Evolutionary conservation across 176 grass and related monocot species (phyloP), one percentile per base, ranked within the genome.

Genomic region (Tuctoria greenei): DNA sequence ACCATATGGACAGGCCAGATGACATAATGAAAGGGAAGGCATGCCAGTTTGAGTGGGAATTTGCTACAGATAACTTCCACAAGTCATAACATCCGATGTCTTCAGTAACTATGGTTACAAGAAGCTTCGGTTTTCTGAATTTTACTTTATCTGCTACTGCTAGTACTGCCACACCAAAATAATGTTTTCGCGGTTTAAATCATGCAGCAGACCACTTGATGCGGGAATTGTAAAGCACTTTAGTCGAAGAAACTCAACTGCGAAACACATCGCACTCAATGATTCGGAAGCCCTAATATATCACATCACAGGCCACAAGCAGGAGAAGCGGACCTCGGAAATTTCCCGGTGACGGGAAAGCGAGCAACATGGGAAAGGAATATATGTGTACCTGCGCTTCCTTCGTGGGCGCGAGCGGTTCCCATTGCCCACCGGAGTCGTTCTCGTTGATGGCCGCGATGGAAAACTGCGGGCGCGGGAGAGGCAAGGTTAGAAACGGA

Each of bases 361-460:
- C 18, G 14, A 66, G 62, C 15, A 18, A 69, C 12, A 81, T 16
- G 26, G 57, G 13, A 16, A 18, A 67, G 52, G 49, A 51, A 14
- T 31, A 69, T 52, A 59, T 39, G 17, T 72, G 27, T 82, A 49
- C 95, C 91, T 98, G 86, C 10, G 95, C 95, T 90, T 98, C 95
- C 69, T 98, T 98, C 31, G 95, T 93, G 9, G 95, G 95, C 31
- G 95, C 95, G 71, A 98, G 91, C 61, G 86, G 88, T 72, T 98
- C 91, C 95, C 91, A 98, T 69, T 90, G 82, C 23, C 80, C 89
- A 10, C 82, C 76, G 69, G 86, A 68, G 42, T 98, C 82, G 54
- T 84, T 81, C 6, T 98, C 91, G 86, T 98, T 98, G 79, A 98
- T 98, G 44, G 88, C 91, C 36, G 91, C 84, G 83, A 98, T 98